These are phyloP conservation scores for Penicillium sp. DNA, from an alignment of 2,329 filamentous ascomycete genomes.

Conservation along the genomic window DNA sequence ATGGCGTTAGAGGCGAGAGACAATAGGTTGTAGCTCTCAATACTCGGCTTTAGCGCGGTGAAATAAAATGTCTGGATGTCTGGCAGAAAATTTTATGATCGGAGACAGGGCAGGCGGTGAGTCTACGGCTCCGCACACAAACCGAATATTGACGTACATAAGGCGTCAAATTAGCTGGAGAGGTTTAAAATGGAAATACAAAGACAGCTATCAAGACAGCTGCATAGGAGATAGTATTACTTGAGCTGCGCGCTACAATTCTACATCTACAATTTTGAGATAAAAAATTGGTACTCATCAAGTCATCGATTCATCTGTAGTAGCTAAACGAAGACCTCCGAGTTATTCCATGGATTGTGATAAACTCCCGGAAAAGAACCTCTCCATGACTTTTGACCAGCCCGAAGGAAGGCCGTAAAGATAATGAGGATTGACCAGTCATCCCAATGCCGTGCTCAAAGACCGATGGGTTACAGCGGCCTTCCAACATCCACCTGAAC, in stretches of 20 bases:
- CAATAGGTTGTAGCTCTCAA: slow-evolving; percentile 7
- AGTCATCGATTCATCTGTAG: slow-evolving; percentile 30
- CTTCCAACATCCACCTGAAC: slow-evolving; percentile 39
- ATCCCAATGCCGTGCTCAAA: slow-evolving; percentile 24
- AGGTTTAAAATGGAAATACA: not conserved
- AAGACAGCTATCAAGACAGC: not conserved
- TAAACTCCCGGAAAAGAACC: slow-evolving; percentile 38
- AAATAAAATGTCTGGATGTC: slow-evolving; percentile 24
- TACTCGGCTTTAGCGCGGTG: slow-evolving; percentile 12
- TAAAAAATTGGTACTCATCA: slow-evolving; percentile 17
- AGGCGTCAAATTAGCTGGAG: not conserved
- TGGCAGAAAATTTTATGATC: slow-evolving; percentile 27
- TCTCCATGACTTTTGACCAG: slow-evolving; percentile 35
- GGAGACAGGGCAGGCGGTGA: slow-evolving; percentile 29
- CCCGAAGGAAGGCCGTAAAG: slow-evolving; percentile 21
- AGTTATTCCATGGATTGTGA: slow-evolving; percentile 30
- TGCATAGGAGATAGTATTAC: no score
- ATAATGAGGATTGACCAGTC: slow-evolving; percentile 39
- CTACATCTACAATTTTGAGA: not conserved
- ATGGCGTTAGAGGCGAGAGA: slow-evolving; percentile 6
- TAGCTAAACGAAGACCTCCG: slow-evolving; percentile 27
- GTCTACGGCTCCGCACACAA: slow-evolving; percentile 13
- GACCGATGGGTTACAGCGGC: slow-evolving; percentile 9
- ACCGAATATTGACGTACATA: slow-evolving; percentile 10
- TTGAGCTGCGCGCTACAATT: not conserved